phyloP scores from a whole-genome alignment of 208 protist genomes.

The Wallacemonas sp. region DNA sequence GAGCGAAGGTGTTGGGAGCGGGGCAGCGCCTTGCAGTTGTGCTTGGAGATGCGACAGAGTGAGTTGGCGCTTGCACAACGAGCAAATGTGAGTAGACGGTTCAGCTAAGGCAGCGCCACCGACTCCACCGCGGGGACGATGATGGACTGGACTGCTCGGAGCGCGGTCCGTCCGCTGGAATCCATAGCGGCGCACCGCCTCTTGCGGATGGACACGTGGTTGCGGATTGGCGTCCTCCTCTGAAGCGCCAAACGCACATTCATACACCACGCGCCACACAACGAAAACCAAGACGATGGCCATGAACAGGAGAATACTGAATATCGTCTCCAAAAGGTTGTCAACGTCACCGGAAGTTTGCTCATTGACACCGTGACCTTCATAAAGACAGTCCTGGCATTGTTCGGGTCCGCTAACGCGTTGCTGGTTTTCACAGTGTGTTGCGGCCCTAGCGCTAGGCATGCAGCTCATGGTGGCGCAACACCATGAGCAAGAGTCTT shows the following conservation, averaged over 20 bases:
- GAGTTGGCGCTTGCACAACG: not conserved
- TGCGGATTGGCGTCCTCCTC: not conserved
- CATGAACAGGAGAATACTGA: slow-evolving; percentile 26
- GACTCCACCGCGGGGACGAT: not conserved
- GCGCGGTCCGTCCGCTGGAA: slow-evolving; percentile 27
- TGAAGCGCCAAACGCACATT: slow-evolving; percentile 15
- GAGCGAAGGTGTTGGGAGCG: not conserved
- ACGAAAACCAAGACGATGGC: slow-evolving; percentile 25
- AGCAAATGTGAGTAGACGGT: not conserved
- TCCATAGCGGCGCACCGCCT: slow-evolving; percentile 45
- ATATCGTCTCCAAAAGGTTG: slow-evolving; percentile 26
- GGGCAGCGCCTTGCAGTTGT: not conserved
- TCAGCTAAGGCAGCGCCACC: no score
- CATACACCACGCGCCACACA: slow-evolving; percentile 16
- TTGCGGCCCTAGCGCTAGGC: slow-evolving; percentile 2
- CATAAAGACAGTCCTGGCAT: slow-evolving; percentile 34
- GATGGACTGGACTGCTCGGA: slow-evolving; percentile 19
- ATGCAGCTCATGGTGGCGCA: slow-evolving; percentile 50
- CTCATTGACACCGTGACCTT: slow-evolving; percentile 32
- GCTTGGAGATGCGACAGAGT: not conserved
- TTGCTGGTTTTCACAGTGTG: slow-evolving; percentile 36
- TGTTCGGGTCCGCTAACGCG: not conserved
- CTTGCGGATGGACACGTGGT: slow-evolving; percentile 12
- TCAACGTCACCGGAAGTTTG: slow-evolving; percentile 17
- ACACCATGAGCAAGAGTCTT: slow-evolving; percentile 39